Evolutionary conservation across 2,329 filamentous ascomycete genomes (phyloP).

Genomic region (Fusarium sp.): DNA sequence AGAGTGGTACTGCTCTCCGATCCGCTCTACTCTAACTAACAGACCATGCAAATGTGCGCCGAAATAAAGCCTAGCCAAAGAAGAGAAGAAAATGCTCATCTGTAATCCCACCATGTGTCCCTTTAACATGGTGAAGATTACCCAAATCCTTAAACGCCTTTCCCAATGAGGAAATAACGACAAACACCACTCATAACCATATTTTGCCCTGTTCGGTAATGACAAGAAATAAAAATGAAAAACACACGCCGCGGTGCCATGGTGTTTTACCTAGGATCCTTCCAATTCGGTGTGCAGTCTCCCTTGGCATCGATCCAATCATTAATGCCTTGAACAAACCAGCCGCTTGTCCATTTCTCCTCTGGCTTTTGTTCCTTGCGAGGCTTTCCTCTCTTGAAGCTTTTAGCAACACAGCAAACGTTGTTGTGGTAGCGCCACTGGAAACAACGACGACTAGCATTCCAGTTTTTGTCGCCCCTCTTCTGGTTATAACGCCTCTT

Average conservation of each 20-base stretch:
- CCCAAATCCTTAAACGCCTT: conserved; percentile 28
- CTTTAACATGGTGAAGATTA: conserved; percentile 33
- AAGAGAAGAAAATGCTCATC: conserved; percentile 1
- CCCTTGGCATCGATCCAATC: conserved; percentile 60
- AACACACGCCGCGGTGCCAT: background rate
- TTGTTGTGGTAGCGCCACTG: conserved; percentile 60
- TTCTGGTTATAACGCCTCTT: conserved; percentile 44
- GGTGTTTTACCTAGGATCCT: conserved; percentile 45
- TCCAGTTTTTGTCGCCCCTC: conserved; percentile 37
- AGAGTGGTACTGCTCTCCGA: conserved; percentile 1
- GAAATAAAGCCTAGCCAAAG: conserved; percentile 4
- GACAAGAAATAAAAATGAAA: background rate
- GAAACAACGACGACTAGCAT: conserved; percentile 55
- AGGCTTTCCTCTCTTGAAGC: conserved; percentile 58
- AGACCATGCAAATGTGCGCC: conserved; percentile 17
- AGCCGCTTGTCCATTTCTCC: conserved; percentile 56
- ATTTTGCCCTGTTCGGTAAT: background rate
- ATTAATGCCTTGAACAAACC: conserved; percentile 59
- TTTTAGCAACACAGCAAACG: conserved; percentile 56
- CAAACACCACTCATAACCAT: conserved; percentile 15
- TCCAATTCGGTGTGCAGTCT: conserved; percentile 57
- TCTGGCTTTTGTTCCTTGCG: conserved; percentile 47
- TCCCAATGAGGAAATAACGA: background rate
- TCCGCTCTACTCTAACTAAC: conserved; percentile 9
- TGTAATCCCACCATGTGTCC: conserved; percentile 21